Conservation (phyloP, 1,284 basidiomycete species). For the Porodaedalea pini region DNA sequence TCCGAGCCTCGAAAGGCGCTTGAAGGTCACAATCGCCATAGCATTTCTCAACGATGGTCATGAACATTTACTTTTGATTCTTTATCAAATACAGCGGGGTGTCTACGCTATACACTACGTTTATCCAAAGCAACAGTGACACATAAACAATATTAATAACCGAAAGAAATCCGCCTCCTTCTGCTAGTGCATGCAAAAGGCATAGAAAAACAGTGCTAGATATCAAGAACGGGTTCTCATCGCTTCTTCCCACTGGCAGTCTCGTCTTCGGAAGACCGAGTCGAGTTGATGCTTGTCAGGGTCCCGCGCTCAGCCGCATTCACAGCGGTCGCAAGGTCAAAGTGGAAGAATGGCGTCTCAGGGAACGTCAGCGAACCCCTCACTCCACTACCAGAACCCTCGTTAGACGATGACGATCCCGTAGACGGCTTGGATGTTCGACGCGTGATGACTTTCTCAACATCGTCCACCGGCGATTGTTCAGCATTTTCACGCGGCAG, state of each 20-base stretch:
- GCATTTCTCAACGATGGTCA: too few species aligned
- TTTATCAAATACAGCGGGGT: too few species aligned
- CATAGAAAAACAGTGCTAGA: not conserved
- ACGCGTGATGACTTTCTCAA: conserved; percentile 13
- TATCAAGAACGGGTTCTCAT: not conserved
- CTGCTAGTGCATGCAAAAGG: too few species aligned
- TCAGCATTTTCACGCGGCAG: conserved; percentile 31
- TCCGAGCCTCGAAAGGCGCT: too few species aligned
- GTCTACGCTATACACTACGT: too few species aligned
- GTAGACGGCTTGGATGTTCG: conserved; percentile 6
- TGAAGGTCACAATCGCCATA: too few species aligned
- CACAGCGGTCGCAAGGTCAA: conserved; percentile 75
- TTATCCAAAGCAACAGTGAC: too few species aligned
- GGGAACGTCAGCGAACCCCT: conserved; percentile 36
- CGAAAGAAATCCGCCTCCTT: too few species aligned
- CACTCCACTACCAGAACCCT: conserved; percentile 20
- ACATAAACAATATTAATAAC: too few species aligned
- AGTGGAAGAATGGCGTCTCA: conserved; percentile 83
- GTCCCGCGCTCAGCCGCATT: conserved; percentile 55
- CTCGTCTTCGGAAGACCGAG: conserved; percentile 6
- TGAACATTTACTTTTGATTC: too few species aligned
- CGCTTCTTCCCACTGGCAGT: not conserved
- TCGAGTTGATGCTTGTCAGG: not conserved
- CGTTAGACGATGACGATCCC: not conserved
- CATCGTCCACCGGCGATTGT: conserved; percentile 20